Conservation (phyloP, 495 filamentous ascomycete species). For the Talaromyces thailandensis region DNA sequence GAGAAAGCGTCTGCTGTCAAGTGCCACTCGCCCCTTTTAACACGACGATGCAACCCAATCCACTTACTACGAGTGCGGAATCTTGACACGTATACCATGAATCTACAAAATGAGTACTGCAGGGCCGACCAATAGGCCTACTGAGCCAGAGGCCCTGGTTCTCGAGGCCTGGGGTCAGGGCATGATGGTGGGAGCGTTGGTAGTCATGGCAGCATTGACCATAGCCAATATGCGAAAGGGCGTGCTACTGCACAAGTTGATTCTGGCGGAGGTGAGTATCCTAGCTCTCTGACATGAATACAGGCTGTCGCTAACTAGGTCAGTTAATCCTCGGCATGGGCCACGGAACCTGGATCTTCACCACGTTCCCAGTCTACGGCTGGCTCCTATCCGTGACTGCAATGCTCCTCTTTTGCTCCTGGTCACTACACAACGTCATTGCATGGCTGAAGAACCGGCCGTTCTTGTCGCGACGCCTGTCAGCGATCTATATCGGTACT, state of each 20-base stretch:
- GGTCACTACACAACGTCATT: slow-evolving; percentile 40
- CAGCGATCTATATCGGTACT: slow-evolving; percentile 29
- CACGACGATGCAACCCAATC: not conserved
- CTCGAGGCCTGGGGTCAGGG: slow-evolving; percentile 42
- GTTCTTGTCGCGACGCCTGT: slow-evolving; percentile 26
- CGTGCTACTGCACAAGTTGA: slow-evolving; percentile 36
- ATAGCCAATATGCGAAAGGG: slow-evolving; percentile 32
- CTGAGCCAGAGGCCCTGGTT: slow-evolving; percentile 25
- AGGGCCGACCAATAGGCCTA: slow-evolving; percentile 13
- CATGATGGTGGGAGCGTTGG: slow-evolving; percentile 33
- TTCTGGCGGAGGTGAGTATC: slow-evolving; percentile 12
- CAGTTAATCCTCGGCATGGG: slow-evolving; percentile 9
- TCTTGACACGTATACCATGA: not conserved
- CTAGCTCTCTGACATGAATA: not conserved
- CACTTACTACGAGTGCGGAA: not conserved
- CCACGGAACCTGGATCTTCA: slow-evolving; percentile 39
- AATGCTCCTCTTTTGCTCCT: slow-evolving; percentile 33
- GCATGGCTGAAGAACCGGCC: slow-evolving; percentile 41
- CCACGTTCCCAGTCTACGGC: slow-evolving; percentile 28
- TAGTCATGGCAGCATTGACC: slow-evolving; percentile 36
- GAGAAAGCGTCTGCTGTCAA: not conserved
- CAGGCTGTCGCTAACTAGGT: slow-evolving; percentile 27
- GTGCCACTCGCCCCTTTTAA: not conserved
- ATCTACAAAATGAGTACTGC: not conserved
- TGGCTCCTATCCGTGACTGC: slow-evolving; percentile 38